Base-by-base conservation (phyloP, 495 filamentous ascomycete genomes). In the Xylaria cubensis region DNA sequence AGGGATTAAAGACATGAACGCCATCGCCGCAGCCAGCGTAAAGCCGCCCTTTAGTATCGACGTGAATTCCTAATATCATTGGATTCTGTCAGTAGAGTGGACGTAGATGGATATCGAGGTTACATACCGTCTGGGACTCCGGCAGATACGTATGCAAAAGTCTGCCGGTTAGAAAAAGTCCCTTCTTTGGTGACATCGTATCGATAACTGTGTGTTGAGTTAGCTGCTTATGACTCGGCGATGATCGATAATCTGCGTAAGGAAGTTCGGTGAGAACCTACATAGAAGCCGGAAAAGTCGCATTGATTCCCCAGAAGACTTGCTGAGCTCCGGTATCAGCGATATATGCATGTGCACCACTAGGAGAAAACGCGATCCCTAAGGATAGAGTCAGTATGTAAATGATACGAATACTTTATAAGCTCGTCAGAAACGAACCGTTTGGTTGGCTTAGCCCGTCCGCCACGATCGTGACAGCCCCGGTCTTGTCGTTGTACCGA, bases 21-120 rank as follows among this genome's bases (percentile, higher is more conserved):
- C 90, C 89, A 72, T 90, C 89, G 3, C 87, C 88, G 56, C 84
- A 87, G 4, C 86, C 89, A 29, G 84, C 81, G 72, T 90, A 92
- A 6, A 92, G 85, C 71, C 90, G 89, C 0, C 89, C 89, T 12
- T 85, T 80, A 41, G 82, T 80, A 76, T 92, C 89, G 72, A 82
- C 82, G 73, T 91, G 90, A 59, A 92, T 82, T 15, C 88, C 70
- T 72, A 4, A 13, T 21, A 13, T 36, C 24, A 19, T 29, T 29
- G n/a, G 19, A 4, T 19, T 61, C 73, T 46, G 32, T 69, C n/a
- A 69, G 24, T 15, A 51, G 0, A 29, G 59, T 2, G 17, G n/a
- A 32, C 4, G 56, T n/a, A n/a, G 13, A 69, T 36, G 8, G 48
- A 17, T 42, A 70, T 48, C 24, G n/a, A 21, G 7, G 4, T 32